These are phyloP conservation scores for Macadamia integrifolia DNA, from an alignment of 164 flowering plant genomes.

Conservation along the genomic window DNA sequence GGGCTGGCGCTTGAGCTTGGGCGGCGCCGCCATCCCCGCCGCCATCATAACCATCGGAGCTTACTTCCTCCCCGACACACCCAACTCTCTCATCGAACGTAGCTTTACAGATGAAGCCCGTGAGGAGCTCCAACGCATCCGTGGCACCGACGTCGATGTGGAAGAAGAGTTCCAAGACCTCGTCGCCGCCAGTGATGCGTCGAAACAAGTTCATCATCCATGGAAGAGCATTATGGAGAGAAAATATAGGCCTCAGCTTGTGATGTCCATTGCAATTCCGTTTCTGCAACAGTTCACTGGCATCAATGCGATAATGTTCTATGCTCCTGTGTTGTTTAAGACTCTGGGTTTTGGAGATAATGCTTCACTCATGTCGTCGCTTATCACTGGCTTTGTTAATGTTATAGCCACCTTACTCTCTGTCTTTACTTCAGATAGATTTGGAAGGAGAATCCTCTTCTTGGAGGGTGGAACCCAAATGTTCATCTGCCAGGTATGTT, in stretches of 20 bases:
- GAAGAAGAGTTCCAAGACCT: conserved; percentile 20
- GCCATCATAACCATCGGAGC: conserved; percentile 16
- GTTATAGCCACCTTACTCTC: conserved; percentile 10
- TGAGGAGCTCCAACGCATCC: conserved; percentile 9
- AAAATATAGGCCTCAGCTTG: conserved; percentile 20
- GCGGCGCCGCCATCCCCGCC: conserved; percentile 23
- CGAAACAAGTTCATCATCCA: conserved; percentile 12
- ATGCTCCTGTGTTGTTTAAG: conserved; percentile 18
- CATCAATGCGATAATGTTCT: conserved; percentile 8
- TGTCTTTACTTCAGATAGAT: conserved; percentile 5
- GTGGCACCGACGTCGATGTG: conserved; percentile 13
- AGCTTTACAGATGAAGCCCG: conserved; percentile 9
- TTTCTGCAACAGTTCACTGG: conserved; percentile 16
- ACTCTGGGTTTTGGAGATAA: conserved; percentile 17
- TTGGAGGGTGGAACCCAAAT: conserved; percentile 18
- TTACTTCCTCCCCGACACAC: conserved; percentile 29
- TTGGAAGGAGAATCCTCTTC: conserved; percentile 13
- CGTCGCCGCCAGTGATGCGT: conserved; percentile 15
- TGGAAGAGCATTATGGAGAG: conserved; percentile 11
- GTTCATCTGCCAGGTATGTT: conserved; percentile 15
- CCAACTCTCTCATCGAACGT: conserved; percentile 25
- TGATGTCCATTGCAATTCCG: conserved; percentile 18
- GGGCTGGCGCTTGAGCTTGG: conserved; percentile 31
- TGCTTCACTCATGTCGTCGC: conserved; percentile 16
- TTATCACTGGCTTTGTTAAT: conserved; percentile 15